Evolutionary conservation across 2,329 filamentous ascomycete species (phyloP), one percentile per base, ranked within the genome.

Genomic region (Balansia obtecta): DNA sequence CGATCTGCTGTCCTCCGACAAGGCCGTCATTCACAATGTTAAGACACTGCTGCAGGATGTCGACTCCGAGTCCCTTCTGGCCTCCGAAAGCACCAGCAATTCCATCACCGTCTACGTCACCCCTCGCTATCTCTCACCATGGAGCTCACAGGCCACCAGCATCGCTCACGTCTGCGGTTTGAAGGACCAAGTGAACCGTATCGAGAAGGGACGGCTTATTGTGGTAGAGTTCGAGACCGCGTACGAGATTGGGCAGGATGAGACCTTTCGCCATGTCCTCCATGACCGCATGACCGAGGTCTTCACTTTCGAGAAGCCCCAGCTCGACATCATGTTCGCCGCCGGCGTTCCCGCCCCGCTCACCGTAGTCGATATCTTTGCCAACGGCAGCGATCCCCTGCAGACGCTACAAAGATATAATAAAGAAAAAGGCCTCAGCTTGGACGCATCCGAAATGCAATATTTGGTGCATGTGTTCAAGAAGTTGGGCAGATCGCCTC

Each of bases 231-330:
- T 83, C 64, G 78, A 80, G 46, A 71, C 69, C 44, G 49, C 58
- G 41, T 58, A 61, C 52, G 68, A 51, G 2, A 38, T 71, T 43
- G 68, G 66, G 46, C 67, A 75, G 58, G 67, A 76, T 54, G 70
- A 81, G 56, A 72, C 73, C 39, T 77, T 83, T 61, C 76, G 79
- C 52, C 85, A 96, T 67, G 66, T 83, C 44, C 73, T 97, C 46
- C 81, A 95, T 68, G 93, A 98, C 69, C 85, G 91, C 52, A 98
- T 98, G 93, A 98, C 93, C 18, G 89, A 97, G 72, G 80, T 77
- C 44, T 82, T 96, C 55, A 77, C 77, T 58, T 69, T 76, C 34
- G 70, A 75, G 18, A 73, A 80, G 49, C 91, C 89, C 5, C 79
- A 86, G 58, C 75, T 91, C 44, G 71, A 80, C 37, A 66, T 72